Base-by-base conservation (phyloP, 2,329 filamentous ascomycete species). In the Ophiocordyceps unilateralis region DNA sequence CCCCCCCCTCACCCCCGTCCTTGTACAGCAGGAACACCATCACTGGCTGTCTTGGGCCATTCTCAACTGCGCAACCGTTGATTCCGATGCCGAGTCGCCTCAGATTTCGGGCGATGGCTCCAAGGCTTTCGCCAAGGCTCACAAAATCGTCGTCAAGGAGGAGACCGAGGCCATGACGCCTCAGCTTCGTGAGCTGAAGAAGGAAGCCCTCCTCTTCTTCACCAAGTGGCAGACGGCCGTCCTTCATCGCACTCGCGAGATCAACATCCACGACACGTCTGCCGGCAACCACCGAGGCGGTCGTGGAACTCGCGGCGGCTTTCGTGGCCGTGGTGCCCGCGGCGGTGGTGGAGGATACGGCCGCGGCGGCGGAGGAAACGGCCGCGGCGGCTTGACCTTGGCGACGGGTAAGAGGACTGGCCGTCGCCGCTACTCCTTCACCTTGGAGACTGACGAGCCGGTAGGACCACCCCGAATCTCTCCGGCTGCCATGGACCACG, bases 181-280 rank as follows among this genome's bases (percentile, higher is more conserved):
- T 5, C 60, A 68, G 45, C 68, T 81, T 47, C 63, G 70, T 45
- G 79, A 84, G 51, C 61, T 87, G 51, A 87, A 78, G 63, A 76
- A 73, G 48, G 78, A 81, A 43, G 72, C 78, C 2, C 57, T 93
- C 5, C 63, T 69, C 7, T 78, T 81, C 55, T 93, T 89, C 55
- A 77, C 82, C 45, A 81, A 85, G 49, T 96, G 89, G 89, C 75
- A 84, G 52, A 69, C 76, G 6, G 67, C 68, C 12, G 74, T 94
- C 10, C 64, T 84, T 36, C 70, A 75, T 44, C 74, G 87, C 14
- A 65, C 93, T 21, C 74, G 77, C 17, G 81, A 91, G 30, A 70
- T 87, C 17, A 69, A 71, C 37, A 66, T 74, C 47, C 68, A 64
- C 42, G 68, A 72, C 45, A 50, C 51, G 47, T 46, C 48, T 24